Percentiles rank a stretch among this genome's conserved stretches.
Evolutionary conservation across 495 filamentous ascomycete species (phyloP).

Genomic region (Penicillium subrubescens): DNA sequence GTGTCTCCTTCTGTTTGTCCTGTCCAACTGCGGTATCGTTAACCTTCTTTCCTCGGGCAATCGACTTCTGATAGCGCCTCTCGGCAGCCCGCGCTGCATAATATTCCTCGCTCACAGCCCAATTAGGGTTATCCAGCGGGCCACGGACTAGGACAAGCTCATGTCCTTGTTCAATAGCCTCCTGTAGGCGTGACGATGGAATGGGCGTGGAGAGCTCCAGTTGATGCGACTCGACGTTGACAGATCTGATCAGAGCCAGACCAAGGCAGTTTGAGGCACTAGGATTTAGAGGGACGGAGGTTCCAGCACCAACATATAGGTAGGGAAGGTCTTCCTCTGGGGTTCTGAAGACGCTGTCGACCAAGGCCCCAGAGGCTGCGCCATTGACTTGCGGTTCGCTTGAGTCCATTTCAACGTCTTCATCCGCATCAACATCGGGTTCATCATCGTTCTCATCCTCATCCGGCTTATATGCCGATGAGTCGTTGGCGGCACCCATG

Average conservation of each 20-base stretch:
- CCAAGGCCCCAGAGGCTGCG: constrained; percentile 10
- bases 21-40: constrained; percentile 14
- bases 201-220: constrained; percentile 55
- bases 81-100: constrained; percentile 43
- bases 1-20: constrained; percentile 23
- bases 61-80: constrained; percentile 31
- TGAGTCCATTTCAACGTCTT: constrained; percentile 32
- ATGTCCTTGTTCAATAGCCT: constrained; percentile 36
- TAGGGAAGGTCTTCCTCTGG: constrained; percentile 42
- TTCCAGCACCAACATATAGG: constrained; percentile 42
- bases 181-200: constrained; percentile 32
- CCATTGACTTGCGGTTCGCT: constrained; percentile 1
- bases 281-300: constrained; percentile 44
- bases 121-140: constrained; percentile 53
- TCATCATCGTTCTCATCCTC: constrained; percentile 12
- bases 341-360: constrained; percentile 35
- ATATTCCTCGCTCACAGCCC: constrained; percentile 52
- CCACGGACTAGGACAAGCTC: constrained; percentile 56
- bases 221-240: constrained; percentile 40
- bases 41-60: constrained; percentile 29
- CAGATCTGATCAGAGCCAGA: constrained; percentile 52
- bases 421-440: constrained; percentile 15
- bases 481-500: constrained; percentile 15
- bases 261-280: constrained; percentile 49
- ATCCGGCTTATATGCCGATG: background rate